These are phyloP conservation scores for Trametes cinnabarina DNA, from an alignment of 768 basidiomycete genomes.

Conservation along the genomic window DNA sequence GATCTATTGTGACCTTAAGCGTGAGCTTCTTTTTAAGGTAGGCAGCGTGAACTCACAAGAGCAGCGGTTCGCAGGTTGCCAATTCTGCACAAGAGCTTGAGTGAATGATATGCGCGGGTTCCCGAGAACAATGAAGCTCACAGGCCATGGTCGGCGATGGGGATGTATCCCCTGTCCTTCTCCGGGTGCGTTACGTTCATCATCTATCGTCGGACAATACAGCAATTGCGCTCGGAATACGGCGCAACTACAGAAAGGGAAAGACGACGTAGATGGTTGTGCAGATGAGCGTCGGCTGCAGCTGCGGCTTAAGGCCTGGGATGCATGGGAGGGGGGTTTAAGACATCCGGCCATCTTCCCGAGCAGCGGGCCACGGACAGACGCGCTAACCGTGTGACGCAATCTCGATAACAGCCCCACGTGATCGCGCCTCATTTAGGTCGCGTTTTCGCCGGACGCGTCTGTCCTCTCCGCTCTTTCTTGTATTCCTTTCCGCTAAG, in stretches of 20 bases:
- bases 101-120: background rate
- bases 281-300: too few relatives aligned
- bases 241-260: too few relatives aligned
- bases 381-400: slow-evolving; percentile 12
- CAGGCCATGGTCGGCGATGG: slow-evolving; percentile 81
- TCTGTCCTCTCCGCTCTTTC: background rate
- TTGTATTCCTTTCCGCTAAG: background rate
- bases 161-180: slow-evolving; percentile 62
- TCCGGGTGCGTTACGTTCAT: slow-evolving; percentile 58
- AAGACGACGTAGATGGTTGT: background rate
- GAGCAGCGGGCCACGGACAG: background rate
- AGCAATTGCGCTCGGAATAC: too few relatives aligned
- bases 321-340: background rate
- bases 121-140: slow-evolving; percentile 36
- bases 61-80: slow-evolving; percentile 85
- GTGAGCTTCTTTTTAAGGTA: background rate
- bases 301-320: too few relatives aligned
- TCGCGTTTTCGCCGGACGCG: background rate
- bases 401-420: background rate
- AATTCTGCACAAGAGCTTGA: slow-evolving; percentile 47
- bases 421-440: slow-evolving; percentile 7
- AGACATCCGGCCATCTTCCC: background rate
- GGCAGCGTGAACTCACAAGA: slow-evolving; percentile 39
- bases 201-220: background rate
- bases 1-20: slow-evolving; percentile 37